Evolutionary conservation across 1,284 basidiomycete genomes (phyloP).

Genomic region (Apiotrichum mycotoxinovorans): DNA sequence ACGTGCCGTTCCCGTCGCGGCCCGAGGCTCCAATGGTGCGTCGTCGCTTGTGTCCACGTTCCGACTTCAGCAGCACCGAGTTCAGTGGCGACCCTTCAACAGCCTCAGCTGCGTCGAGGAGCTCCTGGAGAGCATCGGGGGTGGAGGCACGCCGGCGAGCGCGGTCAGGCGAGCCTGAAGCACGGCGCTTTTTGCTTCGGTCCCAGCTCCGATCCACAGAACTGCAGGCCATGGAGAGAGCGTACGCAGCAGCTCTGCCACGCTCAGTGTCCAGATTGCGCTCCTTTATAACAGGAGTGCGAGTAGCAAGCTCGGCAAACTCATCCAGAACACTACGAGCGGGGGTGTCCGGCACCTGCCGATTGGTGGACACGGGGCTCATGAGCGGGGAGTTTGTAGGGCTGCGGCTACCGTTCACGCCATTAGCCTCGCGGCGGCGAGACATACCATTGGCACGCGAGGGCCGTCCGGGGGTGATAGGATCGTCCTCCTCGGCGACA

Average conservation of each 20-base stretch:
- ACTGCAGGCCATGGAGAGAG: slow-evolving; percentile 23
- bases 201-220: slow-evolving; percentile 21
- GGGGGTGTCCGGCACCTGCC: slow-evolving; percentile 37
- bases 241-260: slow-evolving; percentile 20
- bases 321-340: slow-evolving; percentile 44
- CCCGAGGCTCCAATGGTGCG: slow-evolving; percentile 33
- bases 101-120: slow-evolving; percentile 43
- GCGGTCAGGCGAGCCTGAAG: slow-evolving; percentile 26
- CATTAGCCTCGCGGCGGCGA: slow-evolving; percentile 1
- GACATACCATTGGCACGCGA: neutral
- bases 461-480: neutral
- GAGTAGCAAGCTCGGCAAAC: slow-evolving; percentile 43
- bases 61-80: slow-evolving; percentile 24
- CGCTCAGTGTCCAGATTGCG: slow-evolving; percentile 9
- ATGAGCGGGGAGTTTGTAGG: slow-evolving; percentile 41
- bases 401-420: slow-evolving; percentile 18
- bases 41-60: slow-evolving; percentile 34
- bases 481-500: slow-evolving; percentile 32
- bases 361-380: slow-evolving; percentile 36
- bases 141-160: slow-evolving; percentile 25
- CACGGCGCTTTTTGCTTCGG: slow-evolving; percentile 26
- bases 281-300: slow-evolving; percentile 34
- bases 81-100: slow-evolving; percentile 42
- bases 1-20: slow-evolving; percentile 1
- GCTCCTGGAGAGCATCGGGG: slow-evolving; percentile 39